These are phyloP conservation scores for Coniochaeta sp. DNA, from an alignment of 2,329 filamentous ascomycete species.

Conservation along the genomic window DNA sequence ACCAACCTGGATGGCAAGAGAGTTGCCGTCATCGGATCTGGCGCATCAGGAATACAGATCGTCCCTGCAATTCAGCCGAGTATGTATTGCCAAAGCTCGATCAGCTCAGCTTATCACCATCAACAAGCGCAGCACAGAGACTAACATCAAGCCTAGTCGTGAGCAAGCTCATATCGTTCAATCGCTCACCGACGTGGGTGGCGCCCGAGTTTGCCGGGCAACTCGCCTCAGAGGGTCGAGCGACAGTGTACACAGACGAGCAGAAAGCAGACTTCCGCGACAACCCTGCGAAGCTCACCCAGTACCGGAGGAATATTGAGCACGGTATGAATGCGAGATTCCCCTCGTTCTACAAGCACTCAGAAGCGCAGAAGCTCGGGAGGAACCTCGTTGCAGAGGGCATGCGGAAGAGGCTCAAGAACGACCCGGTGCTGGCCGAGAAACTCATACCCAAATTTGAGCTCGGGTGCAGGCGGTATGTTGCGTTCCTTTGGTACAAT, in stretches of 20 bases:
- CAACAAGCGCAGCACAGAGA: too few relatives aligned
- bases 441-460: constrained; percentile 29
- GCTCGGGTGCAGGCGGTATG: constrained; percentile 8
- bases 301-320: constrained; percentile 5
- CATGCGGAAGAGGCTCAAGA: constrained; percentile 2
- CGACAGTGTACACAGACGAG: constrained; percentile 8
- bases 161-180: not conserved
- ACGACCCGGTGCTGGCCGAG: constrained; percentile 27
- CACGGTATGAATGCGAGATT: not conserved
- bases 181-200: not conserved
- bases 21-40: not conserved
- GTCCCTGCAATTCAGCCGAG: not conserved
- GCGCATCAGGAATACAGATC: not conserved
- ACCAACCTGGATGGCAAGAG: not conserved
- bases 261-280: constrained; percentile 41
- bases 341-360: constrained; percentile 32
- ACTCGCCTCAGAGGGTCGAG: not conserved
- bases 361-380: constrained; percentile 14
- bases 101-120: too few relatives aligned
- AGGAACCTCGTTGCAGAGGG: constrained; percentile 24
- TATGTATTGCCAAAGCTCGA: not conserved
- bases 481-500: not conserved
- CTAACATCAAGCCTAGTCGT: not conserved
- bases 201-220: not conserved
- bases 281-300: constrained; percentile 37